phyloP scores from a whole-genome alignment of 768 basidiomycete genomes.

The Cantharellus anzutake region DNA sequence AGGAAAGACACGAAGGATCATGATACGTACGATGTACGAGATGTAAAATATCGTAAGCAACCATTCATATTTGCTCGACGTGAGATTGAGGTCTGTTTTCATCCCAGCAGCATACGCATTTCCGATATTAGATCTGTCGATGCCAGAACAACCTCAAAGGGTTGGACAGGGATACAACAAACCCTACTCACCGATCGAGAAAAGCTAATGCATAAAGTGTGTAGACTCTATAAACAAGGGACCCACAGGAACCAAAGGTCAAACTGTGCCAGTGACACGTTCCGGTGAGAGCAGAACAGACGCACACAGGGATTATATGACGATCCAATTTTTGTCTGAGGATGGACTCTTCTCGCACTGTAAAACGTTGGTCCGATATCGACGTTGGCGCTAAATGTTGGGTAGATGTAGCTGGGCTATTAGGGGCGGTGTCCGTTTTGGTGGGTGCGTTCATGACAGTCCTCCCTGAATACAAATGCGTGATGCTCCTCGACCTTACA shows the following conservation, averaged over 20 bases:
- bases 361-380: neutral
- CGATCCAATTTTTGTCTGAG: neutral
- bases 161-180: neutral
- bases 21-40: neutral
- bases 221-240: neutral
- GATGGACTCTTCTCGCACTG: neutral
- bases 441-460: too few species aligned
- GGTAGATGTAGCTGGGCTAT: too few species aligned
- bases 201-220: neutral
- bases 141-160: neutral
- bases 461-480: too few species aligned
- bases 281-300: neutral
- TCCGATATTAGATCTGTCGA: neutral
- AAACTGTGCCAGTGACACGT: neutral
- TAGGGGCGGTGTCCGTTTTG: too few species aligned
- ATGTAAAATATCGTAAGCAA: neutral
- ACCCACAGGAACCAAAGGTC: neutral
- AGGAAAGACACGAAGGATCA: neutral
- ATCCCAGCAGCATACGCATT: constrained; percentile 1
- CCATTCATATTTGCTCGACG: neutral
- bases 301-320: neutral
- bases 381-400: too few species aligned
- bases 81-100: neutral
- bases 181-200: neutral
- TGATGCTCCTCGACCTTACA: too few species aligned